Conservation (phyloP, 176 grass and related monocot species). For the Zoysia pacifica region DNA sequence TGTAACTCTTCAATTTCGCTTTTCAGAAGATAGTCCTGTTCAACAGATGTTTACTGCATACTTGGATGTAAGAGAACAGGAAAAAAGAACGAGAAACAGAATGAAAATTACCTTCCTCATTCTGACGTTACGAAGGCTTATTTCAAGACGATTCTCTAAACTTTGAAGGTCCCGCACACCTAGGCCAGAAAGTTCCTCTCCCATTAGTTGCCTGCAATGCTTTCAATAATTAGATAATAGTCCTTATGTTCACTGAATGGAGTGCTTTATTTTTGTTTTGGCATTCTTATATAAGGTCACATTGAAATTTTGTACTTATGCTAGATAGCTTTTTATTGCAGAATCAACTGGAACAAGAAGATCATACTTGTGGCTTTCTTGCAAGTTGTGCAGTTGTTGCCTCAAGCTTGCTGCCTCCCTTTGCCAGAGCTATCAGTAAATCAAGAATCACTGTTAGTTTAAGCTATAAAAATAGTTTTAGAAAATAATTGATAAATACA, state of each 20-base stretch:
- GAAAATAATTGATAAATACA: slow-evolving; percentile 14
- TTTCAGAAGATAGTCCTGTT: slow-evolving; percentile 61
- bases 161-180: slow-evolving; percentile 52
- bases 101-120: slow-evolving; percentile 62
- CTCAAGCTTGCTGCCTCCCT: slow-evolving; percentile 77
- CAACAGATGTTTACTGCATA: slow-evolving; percentile 22
- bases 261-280: background rate
- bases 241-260: background rate
- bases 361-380: slow-evolving; percentile 74
- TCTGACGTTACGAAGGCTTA: slow-evolving; percentile 54
- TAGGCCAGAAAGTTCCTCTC: slow-evolving; percentile 73
- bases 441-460: slow-evolving; percentile 34
- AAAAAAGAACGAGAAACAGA: slow-evolving; percentile 6
- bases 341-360: slow-evolving; percentile 36
- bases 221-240: background rate
- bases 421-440: slow-evolving; percentile 62
- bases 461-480: background rate
- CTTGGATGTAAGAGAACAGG: slow-evolving; percentile 14
- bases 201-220: slow-evolving; percentile 64
- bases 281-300: background rate
- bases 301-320: slow-evolving; percentile 6
- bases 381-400: slow-evolving; percentile 78
- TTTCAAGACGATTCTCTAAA: slow-evolving; percentile 63
- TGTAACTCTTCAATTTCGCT: slow-evolving; percentile 64
- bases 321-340: slow-evolving; percentile 19